Conservation (phyloP, 345 rosid genomes). For the Salix exigua region DNA sequence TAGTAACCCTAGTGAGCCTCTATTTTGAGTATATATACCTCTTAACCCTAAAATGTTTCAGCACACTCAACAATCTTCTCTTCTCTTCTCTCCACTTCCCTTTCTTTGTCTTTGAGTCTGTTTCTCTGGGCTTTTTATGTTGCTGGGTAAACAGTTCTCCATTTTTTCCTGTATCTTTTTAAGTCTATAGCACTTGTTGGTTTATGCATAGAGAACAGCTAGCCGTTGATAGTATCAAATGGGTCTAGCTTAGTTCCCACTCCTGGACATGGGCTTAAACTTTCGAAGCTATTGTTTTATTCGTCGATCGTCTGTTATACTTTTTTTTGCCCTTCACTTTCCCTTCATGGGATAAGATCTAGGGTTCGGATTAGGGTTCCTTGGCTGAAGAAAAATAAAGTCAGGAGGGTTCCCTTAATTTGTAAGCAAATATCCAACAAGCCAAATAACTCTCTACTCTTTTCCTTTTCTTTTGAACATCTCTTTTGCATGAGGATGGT, state of each 20-base stretch:
- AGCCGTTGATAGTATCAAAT: background rate
- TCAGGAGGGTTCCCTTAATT: conserved; percentile 17
- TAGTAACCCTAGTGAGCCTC: background rate
- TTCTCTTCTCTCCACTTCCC: background rate
- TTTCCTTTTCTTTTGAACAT: background rate
- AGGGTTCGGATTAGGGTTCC: conserved; percentile 36
- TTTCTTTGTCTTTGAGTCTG: background rate
- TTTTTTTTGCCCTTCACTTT: background rate
- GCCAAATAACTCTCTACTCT: background rate
- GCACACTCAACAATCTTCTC: background rate
- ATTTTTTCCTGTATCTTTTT: background rate
- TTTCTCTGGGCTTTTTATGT: background rate
- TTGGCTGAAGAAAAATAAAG: background rate
- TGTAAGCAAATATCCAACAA: background rate
- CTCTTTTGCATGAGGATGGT: conserved; percentile 1
- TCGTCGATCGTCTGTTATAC: background rate
- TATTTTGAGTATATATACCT: conserved; percentile 34
- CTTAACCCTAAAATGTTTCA: conserved; percentile 7
- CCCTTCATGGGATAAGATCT: conserved; percentile 1
- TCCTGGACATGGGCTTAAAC: conserved; percentile 1
- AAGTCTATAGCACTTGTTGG: background rate
- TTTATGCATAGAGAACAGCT: conserved; percentile 6
- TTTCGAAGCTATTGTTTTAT: background rate
- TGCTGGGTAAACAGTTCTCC: background rate
- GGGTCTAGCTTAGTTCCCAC: conserved; percentile 24